Evolutionary conservation across 768 basidiomycete genomes (phyloP), one percentile per base, ranked within the genome.

Genomic region (Paxillus involutus): DNA sequence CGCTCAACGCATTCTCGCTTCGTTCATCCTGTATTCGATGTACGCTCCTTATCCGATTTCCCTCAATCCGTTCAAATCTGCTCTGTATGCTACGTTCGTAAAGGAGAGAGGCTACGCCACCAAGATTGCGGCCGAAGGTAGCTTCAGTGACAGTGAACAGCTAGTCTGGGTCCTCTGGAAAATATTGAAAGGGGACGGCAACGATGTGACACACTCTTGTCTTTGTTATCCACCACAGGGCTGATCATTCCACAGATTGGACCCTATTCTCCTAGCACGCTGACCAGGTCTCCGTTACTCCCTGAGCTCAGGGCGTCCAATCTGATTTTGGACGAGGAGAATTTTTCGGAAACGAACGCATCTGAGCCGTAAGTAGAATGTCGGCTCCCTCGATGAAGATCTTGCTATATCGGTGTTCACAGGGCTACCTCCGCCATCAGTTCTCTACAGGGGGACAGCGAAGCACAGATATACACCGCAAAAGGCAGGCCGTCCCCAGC

Each of bases 161-260:
- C 73, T 91, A 46, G 86, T 91, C 37, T 91, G 89, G 88, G 89
- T 91, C 42, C 75, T 91, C 55, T 91, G 89, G 89, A 91, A 91
- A 72, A 88, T 91, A 52, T 73, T 91, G 51, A 88, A 83, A 67
- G 90, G 89, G 49, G 88, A 91, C 65, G 89, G 89, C 17, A 84
- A 83, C 55, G 89, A 91, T 76, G 89, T 90, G 58, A 33, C 52
- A 36, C 19, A n/a, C 21, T 51, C 44, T 48, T 12, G 45, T 12
- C 13, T 51, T 47, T 44, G 16, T 58, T 43, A 14, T 29, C 37
- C 1, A 11, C 26, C 30, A 21, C 21, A 3, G 16, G 5, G 32
- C 56, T 64, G 26, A 67, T 51, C 26, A 30, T 30, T 6, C 30
- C n/a, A 40, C 53, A 91, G 89, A 88, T 92, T 70, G 89, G 86